Conservation (phyloP, 2,329 filamentous ascomycete genomes). For the Stylonectria norvegica region DNA sequence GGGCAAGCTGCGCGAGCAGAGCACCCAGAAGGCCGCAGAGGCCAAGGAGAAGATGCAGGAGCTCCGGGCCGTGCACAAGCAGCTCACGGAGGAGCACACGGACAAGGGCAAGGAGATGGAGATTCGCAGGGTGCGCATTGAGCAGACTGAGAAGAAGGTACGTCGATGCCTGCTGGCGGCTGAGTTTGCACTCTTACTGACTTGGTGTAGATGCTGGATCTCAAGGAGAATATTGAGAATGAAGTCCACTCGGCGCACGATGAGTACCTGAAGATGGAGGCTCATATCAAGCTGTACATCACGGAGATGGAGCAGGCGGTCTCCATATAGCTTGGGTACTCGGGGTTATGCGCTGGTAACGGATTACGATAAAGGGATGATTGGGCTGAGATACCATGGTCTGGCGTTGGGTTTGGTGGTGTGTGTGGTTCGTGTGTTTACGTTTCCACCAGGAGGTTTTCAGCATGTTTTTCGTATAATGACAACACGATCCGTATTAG, state of each 20-base stretch:
- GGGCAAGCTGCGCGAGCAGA: slow-evolving; percentile 76
- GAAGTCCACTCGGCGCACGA: slow-evolving; percentile 88
- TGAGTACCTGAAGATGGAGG: slow-evolving; percentile 96
- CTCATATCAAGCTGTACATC: slow-evolving; percentile 95
- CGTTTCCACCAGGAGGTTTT: slow-evolving; percentile 4
- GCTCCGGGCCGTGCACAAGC: slow-evolving; percentile 73
- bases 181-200: slow-evolving; percentile 18
- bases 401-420: slow-evolving; percentile 35
- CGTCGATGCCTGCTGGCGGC: slow-evolving; percentile 2
- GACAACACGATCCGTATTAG: slow-evolving; percentile 5
- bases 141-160: slow-evolving; percentile 98
- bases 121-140: slow-evolving; percentile 84
- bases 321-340: slow-evolving; percentile 14
- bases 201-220: slow-evolving; percentile 78
- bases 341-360: slow-evolving; percentile 10
- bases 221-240: slow-evolving; percentile 95
- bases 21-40: slow-evolving; percentile 73
- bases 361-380: slow-evolving; percentile 13
- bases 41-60: slow-evolving; percentile 90
- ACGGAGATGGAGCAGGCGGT: slow-evolving; percentile 97
- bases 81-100: slow-evolving; percentile 76
- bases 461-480: slow-evolving; percentile 10
- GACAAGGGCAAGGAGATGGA: slow-evolving; percentile 93
- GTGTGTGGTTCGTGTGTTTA: slow-evolving; percentile 12
- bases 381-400: slow-evolving; percentile 36